Percentiles rank a stretch among this genome's conserved stretches.
phyloP scores from a whole-genome alignment of 306 rosid genomes.

The Crotalaria pallida region DNA sequence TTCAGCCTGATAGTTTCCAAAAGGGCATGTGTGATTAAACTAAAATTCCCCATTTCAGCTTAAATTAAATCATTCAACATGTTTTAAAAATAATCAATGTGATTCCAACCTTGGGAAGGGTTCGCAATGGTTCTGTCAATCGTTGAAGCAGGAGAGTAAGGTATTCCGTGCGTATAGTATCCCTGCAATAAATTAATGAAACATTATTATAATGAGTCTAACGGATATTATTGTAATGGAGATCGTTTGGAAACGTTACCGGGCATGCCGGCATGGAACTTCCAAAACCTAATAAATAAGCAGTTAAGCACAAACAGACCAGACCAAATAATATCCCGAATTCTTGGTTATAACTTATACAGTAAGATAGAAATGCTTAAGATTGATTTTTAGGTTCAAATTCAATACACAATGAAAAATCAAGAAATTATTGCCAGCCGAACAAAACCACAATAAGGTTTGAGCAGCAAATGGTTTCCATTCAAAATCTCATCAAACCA shows the following conservation, averaged over 20 bases:
- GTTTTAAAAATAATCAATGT: neutral
- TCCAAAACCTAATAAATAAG: constrained; percentile 1
- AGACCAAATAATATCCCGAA: constrained; percentile 10
- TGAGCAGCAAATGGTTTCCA: constrained; percentile 7
- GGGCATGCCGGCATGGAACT: neutral
- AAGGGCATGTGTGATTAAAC: constrained; percentile 8
- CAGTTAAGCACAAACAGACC: neutral
- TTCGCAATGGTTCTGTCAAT: constrained; percentile 63
- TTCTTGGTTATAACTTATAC: neutral
- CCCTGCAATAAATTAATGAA: constrained; percentile 55
- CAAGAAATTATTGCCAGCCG: neutral
- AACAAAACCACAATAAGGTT: constrained; percentile 9
- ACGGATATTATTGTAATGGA: constrained; percentile 1
- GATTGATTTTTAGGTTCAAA: constrained; percentile 10
- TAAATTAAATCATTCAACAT: constrained; percentile 6
- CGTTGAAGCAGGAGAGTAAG: constrained; percentile 60
- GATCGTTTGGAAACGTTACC: constrained; percentile 1
- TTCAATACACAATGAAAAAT: constrained; percentile 2
- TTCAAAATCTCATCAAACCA: neutral
- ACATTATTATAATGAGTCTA: neutral
- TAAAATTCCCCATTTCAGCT: constrained; percentile 4
- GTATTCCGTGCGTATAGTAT: constrained; percentile 69
- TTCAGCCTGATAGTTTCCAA: constrained; percentile 60
- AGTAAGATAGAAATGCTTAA: neutral
- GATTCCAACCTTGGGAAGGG: constrained; percentile 67